A percentile compares a stretch with the other conserved stretches of the same genome.
These are phyloP conservation scores for Claviceps africana DNA, from an alignment of 2,329 filamentous ascomycete genomes.

Conservation along the genomic window DNA sequence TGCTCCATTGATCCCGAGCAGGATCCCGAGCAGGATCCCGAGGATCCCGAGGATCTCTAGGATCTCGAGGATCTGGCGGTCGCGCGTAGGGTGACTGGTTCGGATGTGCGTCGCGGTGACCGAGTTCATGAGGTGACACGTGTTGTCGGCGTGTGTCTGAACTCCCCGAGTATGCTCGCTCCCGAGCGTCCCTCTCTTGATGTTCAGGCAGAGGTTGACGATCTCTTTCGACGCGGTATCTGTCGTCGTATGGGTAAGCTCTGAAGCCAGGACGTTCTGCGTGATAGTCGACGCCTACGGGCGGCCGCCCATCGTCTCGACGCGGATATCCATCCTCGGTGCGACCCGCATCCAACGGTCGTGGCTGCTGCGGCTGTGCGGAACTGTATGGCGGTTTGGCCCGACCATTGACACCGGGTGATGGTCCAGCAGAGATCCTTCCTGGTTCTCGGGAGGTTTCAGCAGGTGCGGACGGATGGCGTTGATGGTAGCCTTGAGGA, in stretches of 20 bases:
- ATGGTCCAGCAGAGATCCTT: conserved; percentile 26
- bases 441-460: conserved; percentile 30
- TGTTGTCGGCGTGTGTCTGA: conserved; percentile 29
- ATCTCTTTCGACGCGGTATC: conserved; percentile 36
- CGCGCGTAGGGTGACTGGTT: conserved; percentile 32
- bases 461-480: conserved; percentile 32
- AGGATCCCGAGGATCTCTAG: conserved; percentile 19
- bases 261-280: conserved; percentile 34
- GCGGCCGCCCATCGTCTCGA: conserved; percentile 31
- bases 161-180: conserved; percentile 34
- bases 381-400: conserved; percentile 30
- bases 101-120: conserved; percentile 30
- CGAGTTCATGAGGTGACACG: conserved; percentile 21
- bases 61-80: conserved; percentile 23
- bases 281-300: conserved; percentile 34
- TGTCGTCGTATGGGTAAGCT: conserved; percentile 35
- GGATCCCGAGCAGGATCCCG: conserved; percentile 15
- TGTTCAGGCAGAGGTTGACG: conserved; percentile 30
- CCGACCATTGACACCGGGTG: conserved; percentile 37
- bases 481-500: conserved; percentile 39
- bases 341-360: conserved; percentile 31
- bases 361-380: conserved; percentile 22
- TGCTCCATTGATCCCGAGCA: conserved; percentile 20
- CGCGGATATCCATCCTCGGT: conserved; percentile 32
- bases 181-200: conserved; percentile 28